These are phyloP conservation scores for Bacterosira constricta DNA, from an alignment of 108 stramenopile species.

Conservation along the genomic window DNA sequence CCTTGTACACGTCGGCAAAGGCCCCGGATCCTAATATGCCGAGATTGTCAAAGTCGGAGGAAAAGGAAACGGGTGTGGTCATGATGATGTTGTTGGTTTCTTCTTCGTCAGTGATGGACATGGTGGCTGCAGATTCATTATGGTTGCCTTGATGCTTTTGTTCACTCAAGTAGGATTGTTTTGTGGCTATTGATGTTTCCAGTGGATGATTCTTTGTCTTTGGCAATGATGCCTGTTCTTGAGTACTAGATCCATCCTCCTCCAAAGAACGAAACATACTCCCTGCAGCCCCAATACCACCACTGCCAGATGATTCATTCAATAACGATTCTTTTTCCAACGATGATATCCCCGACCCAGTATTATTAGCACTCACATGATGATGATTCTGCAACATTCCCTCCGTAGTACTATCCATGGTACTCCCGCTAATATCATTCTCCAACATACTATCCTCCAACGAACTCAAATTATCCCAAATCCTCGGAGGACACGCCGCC, in stretches of 20 bases:
- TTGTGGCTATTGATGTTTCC: background rate
- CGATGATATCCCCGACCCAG: constrained; percentile 20
- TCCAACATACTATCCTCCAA: constrained; percentile 74
- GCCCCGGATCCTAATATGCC: constrained; percentile 74
- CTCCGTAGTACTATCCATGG: constrained; percentile 21
- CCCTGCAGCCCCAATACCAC: background rate
- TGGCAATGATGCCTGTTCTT: constrained; percentile 6
- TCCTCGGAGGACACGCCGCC: constrained; percentile 69
- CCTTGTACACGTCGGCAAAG: constrained; percentile 87
- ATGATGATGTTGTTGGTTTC: constrained; percentile 19
- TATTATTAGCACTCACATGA: constrained; percentile 7
- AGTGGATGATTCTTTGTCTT: background rate
- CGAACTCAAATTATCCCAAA: constrained; percentile 70
- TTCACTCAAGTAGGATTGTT: background rate
- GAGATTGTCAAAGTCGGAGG: constrained; percentile 68
- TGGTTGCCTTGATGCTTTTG: background rate
- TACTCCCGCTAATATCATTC: constrained; percentile 56
- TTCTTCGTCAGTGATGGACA: background rate
- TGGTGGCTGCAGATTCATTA: background rate
- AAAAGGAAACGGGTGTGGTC: constrained; percentile 64
- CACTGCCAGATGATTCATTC: constrained; percentile 21
- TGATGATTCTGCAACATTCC: background rate
- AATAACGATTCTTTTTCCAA: constrained; percentile 33
- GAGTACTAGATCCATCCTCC: constrained; percentile 16
- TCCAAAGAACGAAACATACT: constrained; percentile 23